Base-by-base conservation (phyloP, 2,329 filamentous ascomycete species). In the Aspergillus ustus region DNA sequence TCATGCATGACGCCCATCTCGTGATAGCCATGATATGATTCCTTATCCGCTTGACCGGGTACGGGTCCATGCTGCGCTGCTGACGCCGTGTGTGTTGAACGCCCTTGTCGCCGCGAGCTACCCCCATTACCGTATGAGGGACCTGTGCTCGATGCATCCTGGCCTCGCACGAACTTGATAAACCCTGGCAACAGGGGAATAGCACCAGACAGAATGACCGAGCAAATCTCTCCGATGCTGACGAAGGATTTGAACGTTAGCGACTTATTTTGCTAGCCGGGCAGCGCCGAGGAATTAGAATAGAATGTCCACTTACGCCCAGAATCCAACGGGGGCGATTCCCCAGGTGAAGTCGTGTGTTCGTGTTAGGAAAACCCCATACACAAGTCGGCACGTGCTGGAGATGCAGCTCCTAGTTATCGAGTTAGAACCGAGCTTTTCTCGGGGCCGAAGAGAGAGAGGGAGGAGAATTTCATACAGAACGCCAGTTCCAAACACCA, bases 401-500 rank as follows among this genome's bases (percentile, higher is more conserved):
- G 50, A 8, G n/a, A 22, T 37, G 19, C 50, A 52, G 28, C 29
- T n/a, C 22, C 31, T 53, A 19, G 34, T 15, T 40, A 15, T 13
- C 13, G 5, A 4, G 34, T 40, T 40, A 40, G 34, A 11, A 11
- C 15, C 9, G 13, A 11, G 34, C 11, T 40, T 40, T 15, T 11
- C 31, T 34, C 8, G 9, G 29, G 8, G 31, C 31, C 1, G 5
- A 34, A 34, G 31, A 13, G 31, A 7, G 9, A 34, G 9, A 13
- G 29, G 29, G 9, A 31, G 13, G 34, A 40, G 15, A 40, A 40
- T 40, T 40, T 40, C 34, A 40, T 40, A 40, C 34, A 56, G 40
- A 48, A 56, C 25, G 1, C 53, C 44, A 20, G 53, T 56, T 31
- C 53, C 53, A 48, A 56, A 56, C n/a, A 56, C 53, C 17, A 48